Evolutionary conservation across 306 rosid species (phyloP), one percentile per base, ranked within the genome.

Genomic region (Lupinus albus): DNA sequence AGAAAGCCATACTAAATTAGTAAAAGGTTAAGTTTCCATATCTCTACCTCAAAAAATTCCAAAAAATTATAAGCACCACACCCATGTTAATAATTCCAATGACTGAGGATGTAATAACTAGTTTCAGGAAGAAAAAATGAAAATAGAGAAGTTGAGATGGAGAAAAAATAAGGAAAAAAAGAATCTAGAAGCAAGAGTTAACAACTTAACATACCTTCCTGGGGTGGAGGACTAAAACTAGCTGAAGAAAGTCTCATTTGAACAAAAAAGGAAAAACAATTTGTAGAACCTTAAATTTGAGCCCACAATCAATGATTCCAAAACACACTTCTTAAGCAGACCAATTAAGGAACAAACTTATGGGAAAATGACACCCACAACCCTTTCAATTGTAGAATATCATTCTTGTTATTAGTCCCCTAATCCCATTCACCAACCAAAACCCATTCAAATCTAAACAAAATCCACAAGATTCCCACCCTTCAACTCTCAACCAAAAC

Each of bases 191-290:
- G 65, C 17, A 70, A 69, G 33, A 48, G 64, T 8, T 8, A 8
- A 38, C 44, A 38, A 25, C 28, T 17, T n/a, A 35, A 55, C 74
- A 57, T 76, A 89, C 98, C 98, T 83, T 92, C 98, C 39, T 74
- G 98, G 16, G 89, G 76, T 68, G 93, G 92, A 89, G 98, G 95
- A 76, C 88, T 85, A 81, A 86, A 84, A 80, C 88, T 89, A 83
- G 92, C 87, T 47, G 95, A 64, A 70, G 98, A 84, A 74, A 89
- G 88, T 79, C 98, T 89, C 98, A 92, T 92, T 79, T 72, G 61
- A 64, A 44, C 60, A 64, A 49, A 49, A 28, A 62, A 33, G 35
- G 25, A 70, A 41, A 28, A 66, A 36, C 61, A 53, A 74, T 21
- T 57, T 28, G 64, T 16, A 61, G 67, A 57, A 70, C 61, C 67